phyloP scores from a whole-genome alignment of 352 stramenopile genomes.

The Pythium monospermum region DNA sequence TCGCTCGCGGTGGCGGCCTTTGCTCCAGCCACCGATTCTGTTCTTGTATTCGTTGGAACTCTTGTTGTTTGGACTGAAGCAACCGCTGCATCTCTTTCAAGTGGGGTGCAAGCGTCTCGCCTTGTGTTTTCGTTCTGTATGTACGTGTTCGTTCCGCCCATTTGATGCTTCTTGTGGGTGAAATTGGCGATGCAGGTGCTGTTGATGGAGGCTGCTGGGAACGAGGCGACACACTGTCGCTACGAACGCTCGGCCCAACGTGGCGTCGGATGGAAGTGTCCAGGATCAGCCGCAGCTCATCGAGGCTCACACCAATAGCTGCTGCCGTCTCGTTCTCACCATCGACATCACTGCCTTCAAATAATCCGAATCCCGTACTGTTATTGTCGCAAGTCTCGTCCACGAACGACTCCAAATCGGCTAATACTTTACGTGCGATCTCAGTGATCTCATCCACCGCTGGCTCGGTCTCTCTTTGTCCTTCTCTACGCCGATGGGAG shows the following conservation, averaged over 20 bases:
- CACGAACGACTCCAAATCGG: slow-evolving; percentile 46
- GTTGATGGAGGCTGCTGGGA: too few relatives aligned
- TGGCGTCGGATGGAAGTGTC: slow-evolving; percentile 56
- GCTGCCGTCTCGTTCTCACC: neutral
- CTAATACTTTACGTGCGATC: slow-evolving; percentile 37
- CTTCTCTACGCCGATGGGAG: too few relatives aligned
- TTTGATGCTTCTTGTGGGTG: too few relatives aligned
- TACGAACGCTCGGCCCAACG: slow-evolving; percentile 1
- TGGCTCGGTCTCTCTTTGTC: neutral
- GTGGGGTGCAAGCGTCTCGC: too few relatives aligned
- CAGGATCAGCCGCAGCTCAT: slow-evolving; percentile 49
- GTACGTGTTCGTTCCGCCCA: too few relatives aligned
- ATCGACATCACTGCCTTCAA: slow-evolving; percentile 7
- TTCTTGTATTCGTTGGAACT: slow-evolving; percentile 5
- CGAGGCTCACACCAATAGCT: slow-evolving; percentile 19
- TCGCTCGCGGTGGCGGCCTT: too few relatives aligned
- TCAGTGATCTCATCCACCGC: slow-evolving; percentile 12
- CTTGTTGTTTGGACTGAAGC: slow-evolving; percentile 9
- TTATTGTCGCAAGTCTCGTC: slow-evolving; percentile 15
- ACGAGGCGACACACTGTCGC: too few relatives aligned
- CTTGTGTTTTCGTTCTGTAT: too few relatives aligned
- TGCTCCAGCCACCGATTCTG: slow-evolving; percentile 2
- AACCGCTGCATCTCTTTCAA: slow-evolving; percentile 1
- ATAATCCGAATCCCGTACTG: too few relatives aligned
- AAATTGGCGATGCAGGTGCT: too few relatives aligned